Percentiles rank a stretch among this genome's conserved stretches.
Evolutionary conservation across 2,329 filamentous ascomycete genomes (phyloP).

Genomic region (Sporothrix variecibatus): DNA sequence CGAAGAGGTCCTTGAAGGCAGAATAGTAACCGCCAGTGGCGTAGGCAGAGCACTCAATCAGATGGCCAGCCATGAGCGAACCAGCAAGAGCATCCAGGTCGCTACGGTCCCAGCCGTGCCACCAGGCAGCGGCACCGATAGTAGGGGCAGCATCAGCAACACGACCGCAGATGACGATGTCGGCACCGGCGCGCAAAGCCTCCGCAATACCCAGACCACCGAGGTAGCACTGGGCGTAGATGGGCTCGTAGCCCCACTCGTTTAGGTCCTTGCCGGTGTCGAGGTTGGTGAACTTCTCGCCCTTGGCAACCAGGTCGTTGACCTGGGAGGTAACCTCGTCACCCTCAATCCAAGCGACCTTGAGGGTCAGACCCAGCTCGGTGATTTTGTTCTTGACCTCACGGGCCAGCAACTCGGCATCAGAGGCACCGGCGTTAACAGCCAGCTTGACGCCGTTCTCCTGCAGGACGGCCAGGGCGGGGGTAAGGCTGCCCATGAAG

Average conservation of each 20-base stretch:
- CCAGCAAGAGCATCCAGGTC: conserved; percentile 48
- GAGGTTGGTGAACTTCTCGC: conserved; percentile 30
- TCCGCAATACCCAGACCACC: conserved; percentile 45
- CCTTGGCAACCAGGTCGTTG: conserved; percentile 28
- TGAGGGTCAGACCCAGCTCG: conserved; percentile 34
- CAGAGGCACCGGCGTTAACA: conserved; percentile 39
- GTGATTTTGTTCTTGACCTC: conserved; percentile 31
- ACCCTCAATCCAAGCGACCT: conserved; percentile 40
- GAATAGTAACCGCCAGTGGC: conserved; percentile 51
- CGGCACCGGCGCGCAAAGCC: conserved; percentile 39
- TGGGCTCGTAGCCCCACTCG: conserved; percentile 30
- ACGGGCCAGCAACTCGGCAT: conserved; percentile 33
- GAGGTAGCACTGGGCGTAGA: conserved; percentile 41
- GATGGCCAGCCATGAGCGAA: conserved; percentile 45
- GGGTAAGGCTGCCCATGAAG: conserved; percentile 39
- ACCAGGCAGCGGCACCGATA: conserved; percentile 51
- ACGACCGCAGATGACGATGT: conserved; percentile 44
- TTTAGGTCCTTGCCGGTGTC: conserved; percentile 27
- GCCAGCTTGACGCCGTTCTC: conserved; percentile 37
- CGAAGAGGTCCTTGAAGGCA: conserved; percentile 47
- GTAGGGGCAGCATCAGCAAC: conserved; percentile 46
- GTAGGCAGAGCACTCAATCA: conserved; percentile 50
- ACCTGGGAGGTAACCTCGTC: conserved; percentile 37
- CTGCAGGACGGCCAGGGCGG: conserved; percentile 36
- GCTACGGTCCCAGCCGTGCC: conserved; percentile 48